Evolutionary conservation across 2,329 filamentous ascomycete species (phyloP).

Genomic region (Trichoderma atrobrunneum): DNA sequence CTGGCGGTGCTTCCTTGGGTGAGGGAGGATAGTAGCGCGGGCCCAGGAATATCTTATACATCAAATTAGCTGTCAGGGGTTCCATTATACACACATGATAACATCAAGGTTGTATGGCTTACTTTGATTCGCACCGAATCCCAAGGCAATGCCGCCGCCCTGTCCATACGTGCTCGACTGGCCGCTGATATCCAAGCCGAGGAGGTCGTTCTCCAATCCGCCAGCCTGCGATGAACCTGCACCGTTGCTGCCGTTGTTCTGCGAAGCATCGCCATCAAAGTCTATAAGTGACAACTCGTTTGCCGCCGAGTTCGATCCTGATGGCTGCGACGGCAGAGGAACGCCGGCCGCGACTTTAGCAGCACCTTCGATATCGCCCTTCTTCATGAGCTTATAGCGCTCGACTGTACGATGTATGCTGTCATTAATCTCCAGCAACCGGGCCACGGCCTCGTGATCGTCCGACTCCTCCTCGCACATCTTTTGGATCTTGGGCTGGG

Average conservation of each 20-base stretch:
- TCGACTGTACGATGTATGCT: constrained; percentile 97
- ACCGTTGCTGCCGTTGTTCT: constrained; percentile 50
- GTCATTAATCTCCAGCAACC: constrained; percentile 95
- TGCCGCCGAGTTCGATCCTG: constrained; percentile 50
- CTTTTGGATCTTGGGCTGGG: constrained; percentile 97
- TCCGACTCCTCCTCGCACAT: constrained; percentile 99
- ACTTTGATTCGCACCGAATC: constrained; percentile 69
- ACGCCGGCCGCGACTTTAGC: constrained; percentile 81
- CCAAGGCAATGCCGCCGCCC: constrained; percentile 79
- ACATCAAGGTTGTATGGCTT: constrained; percentile 27
- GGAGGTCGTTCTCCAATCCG: constrained; percentile 82
- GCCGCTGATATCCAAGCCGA: constrained; percentile 80
- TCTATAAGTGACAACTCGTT: constrained; percentile 92
- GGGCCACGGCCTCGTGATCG: constrained; percentile 91
- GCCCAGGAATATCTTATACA: constrained; percentile 58
- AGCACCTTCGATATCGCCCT: constrained; percentile 83
- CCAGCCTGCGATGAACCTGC: constrained; percentile 50
- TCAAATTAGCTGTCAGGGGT: background rate
- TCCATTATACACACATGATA: background rate
- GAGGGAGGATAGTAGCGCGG: constrained; percentile 61
- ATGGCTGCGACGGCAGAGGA: constrained; percentile 49
- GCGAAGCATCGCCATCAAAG: constrained; percentile 66
- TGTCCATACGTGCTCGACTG: constrained; percentile 60
- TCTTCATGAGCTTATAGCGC: constrained; percentile 92
- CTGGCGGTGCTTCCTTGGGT: constrained; percentile 60